Base-by-base conservation (phyloP, 345 rosid genomes). In the Eucalyptus dawsonii region DNA sequence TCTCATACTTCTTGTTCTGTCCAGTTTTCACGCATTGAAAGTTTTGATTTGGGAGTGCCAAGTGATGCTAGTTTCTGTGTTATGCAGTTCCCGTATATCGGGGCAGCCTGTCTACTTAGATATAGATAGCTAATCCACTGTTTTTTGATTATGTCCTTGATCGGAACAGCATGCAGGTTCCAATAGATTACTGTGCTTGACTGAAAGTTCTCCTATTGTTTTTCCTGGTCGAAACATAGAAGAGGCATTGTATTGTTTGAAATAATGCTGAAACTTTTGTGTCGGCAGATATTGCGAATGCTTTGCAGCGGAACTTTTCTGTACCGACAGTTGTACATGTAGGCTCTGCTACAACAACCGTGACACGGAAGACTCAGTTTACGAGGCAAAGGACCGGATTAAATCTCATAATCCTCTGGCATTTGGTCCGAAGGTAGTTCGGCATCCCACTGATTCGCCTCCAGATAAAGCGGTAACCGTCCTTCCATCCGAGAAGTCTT, bases 271-370 rank as follows among this genome's bases (percentile, higher is more conserved):
- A 19, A 72, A 34, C 81, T 80, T 86, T 89, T 25, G 49, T 88
- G 27, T 65, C 31, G 62, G 81, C 94, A 97, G 98, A 47, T 96
- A 97, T 49, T 97, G 99, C 37, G 98, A 96, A 83, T 97, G 99
- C 91, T 96, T 97, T 93, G 96, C 98, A 76, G 97, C 98, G 58
- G 97, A 96, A 72, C 90, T 95, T 87, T 95, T 95, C 91, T 97
- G 99, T 88, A 89, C 92, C 54, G 97, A 93, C 90, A 94, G 95
- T 89, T 97, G 99, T 90, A 89, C 91, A 4, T 97, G 98, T 88
- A 92, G 89, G 93, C 93, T 94, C 88, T 97, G 99, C 92, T 92
- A 93, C 92, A 97, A 97, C 88, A 93, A 90, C 88, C 96, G 93
- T 85, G 92, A 90, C 72, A 92, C 94, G 87, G 95, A 95, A 88